Base-by-base conservation (phyloP, 148 eudicot species). In the Euryodendron excelsum region DNA sequence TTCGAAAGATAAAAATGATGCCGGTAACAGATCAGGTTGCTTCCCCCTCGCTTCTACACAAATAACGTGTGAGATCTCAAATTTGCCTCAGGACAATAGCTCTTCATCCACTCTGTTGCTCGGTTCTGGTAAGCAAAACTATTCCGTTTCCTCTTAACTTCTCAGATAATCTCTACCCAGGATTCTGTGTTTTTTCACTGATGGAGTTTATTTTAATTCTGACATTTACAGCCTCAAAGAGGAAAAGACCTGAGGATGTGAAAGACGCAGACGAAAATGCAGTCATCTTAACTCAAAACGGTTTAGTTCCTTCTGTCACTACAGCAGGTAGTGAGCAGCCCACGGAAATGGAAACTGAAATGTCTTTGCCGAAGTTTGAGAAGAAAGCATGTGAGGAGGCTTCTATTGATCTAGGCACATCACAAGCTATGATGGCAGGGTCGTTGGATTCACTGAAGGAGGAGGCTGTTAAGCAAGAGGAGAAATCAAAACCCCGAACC, bases 261-360 rank as follows among this genome's bases (percentile, higher is more conserved):
- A 50, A 50, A 17, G 56, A 50, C 14, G 56, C 3, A n/a, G n/a
- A n/a, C n/a, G n/a, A 50, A 50, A 50, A 50, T 6, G 14, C 56
- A 3, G 56, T 17, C 2, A 17, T 50, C 56, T 50, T 50, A 10
- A 50, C 17, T 50, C 7, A 50, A 10, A 50, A 50, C 1, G 17
- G 20, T 50, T 50, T 13, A 13, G 56, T 50, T 50, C 17, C 20
- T 11, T 50, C 56, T 50, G 7, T 50, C 2, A 13, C 56, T 50
- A 17, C 2, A 50, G 56, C 56, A 50, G 20, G 10, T 50, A 13
- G 56, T 10, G 56, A 50, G 7, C 56, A 50, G 56, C 56, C 31
- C 15, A 44, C 47, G 69, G 27, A 69, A 78, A 44, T 37, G 67
- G 47, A 77, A 15, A 55, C 79, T 20, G 73, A 52, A 77, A 67